phyloP scores from a whole-genome alignment of 257 asterid species.

The Misopates orontium region DNA sequence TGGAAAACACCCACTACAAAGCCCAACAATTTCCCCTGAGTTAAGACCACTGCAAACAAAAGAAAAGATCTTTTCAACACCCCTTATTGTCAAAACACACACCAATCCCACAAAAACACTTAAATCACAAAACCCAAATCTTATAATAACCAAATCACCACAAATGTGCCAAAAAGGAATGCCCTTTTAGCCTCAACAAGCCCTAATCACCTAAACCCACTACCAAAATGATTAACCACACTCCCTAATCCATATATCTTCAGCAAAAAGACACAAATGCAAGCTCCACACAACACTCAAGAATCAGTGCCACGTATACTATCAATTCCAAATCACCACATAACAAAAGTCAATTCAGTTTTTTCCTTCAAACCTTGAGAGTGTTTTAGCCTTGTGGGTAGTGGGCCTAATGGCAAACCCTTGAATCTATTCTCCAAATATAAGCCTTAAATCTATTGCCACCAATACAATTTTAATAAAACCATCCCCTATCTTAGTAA shows the following conservation, averaged over 20 bases:
- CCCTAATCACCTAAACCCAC: conserved; percentile 28
- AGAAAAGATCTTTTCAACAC: conserved; percentile 1
- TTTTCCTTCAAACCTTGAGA: conserved; percentile 33
- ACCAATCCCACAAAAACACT: conserved; percentile 22
- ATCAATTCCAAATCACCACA: conserved; percentile 37
- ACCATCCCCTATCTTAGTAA: neutral
- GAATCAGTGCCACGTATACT: conserved; percentile 24
- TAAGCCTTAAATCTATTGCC: conserved; percentile 32
- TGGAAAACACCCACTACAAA: conserved; percentile 17
- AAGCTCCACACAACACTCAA: conserved; percentile 12
- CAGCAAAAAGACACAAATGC: conserved; percentile 8
- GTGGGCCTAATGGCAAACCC: conserved; percentile 36
- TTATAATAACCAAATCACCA: conserved; percentile 17
- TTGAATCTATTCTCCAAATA: conserved; percentile 24
- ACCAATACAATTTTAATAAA: conserved; percentile 30
- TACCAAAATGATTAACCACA: conserved; percentile 22
- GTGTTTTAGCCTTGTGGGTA: conserved; percentile 14
- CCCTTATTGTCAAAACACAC: conserved; percentile 18
- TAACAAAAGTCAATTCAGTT: conserved; percentile 31
- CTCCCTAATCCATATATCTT: conserved; percentile 21
- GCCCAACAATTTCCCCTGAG: conserved; percentile 22
- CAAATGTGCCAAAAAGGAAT: conserved; percentile 14
- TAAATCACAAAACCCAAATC: conserved; percentile 28
- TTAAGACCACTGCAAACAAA: conserved; percentile 20
- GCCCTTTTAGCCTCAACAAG: conserved; percentile 19